Conservation (phyloP, 106 monocot species). For the Allium fistulosum region DNA sequence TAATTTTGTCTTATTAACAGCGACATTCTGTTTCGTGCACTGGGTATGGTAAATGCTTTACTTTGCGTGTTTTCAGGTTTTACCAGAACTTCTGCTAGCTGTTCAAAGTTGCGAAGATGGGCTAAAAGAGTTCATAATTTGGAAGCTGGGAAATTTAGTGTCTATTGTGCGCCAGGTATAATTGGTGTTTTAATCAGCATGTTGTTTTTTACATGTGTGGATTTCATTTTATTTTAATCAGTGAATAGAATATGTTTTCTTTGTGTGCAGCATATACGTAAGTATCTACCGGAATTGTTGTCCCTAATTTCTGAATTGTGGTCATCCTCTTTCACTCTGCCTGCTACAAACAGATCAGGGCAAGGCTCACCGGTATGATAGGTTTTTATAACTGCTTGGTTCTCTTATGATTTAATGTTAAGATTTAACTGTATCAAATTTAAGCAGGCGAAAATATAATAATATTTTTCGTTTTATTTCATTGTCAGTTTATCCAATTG, state of each 20-base stretch:
- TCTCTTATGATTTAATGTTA: background rate
- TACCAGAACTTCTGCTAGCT: slow-evolving; percentile 86
- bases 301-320: slow-evolving; percentile 77
- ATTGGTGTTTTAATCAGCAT: background rate
- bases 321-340: slow-evolving; percentile 55
- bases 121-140: slow-evolving; percentile 89
- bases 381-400: background rate
- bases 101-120: slow-evolving; percentile 95
- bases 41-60: background rate
- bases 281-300: slow-evolving; percentile 81
- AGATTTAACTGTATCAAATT: no score
- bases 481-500: no score
- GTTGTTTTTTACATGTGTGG: background rate
- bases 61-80: slow-evolving; percentile 43
- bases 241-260: slow-evolving; percentile 5
- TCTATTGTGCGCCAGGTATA: slow-evolving; percentile 97
- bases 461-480: no score
- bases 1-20: no score
- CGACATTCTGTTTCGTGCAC: no score
- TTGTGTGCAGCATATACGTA: slow-evolving; percentile 79
- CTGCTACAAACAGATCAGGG: slow-evolving; percentile 49
- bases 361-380: slow-evolving; percentile 79
- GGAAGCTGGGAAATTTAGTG: slow-evolving; percentile 95
- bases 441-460: no score
- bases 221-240: no score